Conservation (phyloP, 768 basidiomycete genomes). For the Boletus rubropictus region DNA sequence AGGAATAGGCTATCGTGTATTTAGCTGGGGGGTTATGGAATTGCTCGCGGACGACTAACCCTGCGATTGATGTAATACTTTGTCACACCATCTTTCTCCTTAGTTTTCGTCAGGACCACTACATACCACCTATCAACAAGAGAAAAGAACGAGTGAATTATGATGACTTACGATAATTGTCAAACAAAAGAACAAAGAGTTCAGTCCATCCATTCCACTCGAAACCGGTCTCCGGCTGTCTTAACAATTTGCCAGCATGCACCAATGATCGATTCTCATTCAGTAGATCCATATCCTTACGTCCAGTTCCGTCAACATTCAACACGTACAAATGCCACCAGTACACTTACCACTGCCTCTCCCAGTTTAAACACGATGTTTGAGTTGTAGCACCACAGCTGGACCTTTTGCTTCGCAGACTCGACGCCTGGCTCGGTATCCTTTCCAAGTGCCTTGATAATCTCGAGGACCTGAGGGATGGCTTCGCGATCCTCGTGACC, state of each 20-base stretch:
- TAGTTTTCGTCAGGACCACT: slow-evolving; percentile 89
- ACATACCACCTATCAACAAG: slow-evolving; percentile 12
- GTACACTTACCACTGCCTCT: slow-evolving; percentile 51
- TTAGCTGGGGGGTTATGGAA: background rate
- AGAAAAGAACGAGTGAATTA: background rate
- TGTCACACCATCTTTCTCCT: slow-evolving; percentile 67
- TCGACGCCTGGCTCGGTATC: slow-evolving; percentile 83
- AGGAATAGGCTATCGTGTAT: slow-evolving; percentile 69
- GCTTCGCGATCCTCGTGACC: slow-evolving; percentile 77
- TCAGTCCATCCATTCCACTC: slow-evolving; percentile 90
- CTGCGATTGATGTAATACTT: slow-evolving; percentile 79
- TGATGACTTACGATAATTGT: slow-evolving; percentile 78
- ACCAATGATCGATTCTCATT: slow-evolving; percentile 80
- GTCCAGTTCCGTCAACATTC: slow-evolving; percentile 1
- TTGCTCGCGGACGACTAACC: slow-evolving; percentile 38
- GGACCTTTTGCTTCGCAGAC: slow-evolving; percentile 83
- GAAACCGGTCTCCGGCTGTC: slow-evolving; percentile 85
- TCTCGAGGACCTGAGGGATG: slow-evolving; percentile 81
- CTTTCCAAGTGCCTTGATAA: slow-evolving; percentile 82
- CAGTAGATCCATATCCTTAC: slow-evolving; percentile 84
- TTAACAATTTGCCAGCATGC: slow-evolving; percentile 73
- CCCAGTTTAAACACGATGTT: slow-evolving; percentile 76
- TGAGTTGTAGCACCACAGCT: slow-evolving; percentile 80
- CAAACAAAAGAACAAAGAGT: slow-evolving; percentile 85
- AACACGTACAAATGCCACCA: background rate